Percentiles rank a stretch among this genome's conserved stretches.
Evolutionary conservation across 495 filamentous ascomycete species (phyloP).

Genomic region (Zalerion maritima): DNA sequence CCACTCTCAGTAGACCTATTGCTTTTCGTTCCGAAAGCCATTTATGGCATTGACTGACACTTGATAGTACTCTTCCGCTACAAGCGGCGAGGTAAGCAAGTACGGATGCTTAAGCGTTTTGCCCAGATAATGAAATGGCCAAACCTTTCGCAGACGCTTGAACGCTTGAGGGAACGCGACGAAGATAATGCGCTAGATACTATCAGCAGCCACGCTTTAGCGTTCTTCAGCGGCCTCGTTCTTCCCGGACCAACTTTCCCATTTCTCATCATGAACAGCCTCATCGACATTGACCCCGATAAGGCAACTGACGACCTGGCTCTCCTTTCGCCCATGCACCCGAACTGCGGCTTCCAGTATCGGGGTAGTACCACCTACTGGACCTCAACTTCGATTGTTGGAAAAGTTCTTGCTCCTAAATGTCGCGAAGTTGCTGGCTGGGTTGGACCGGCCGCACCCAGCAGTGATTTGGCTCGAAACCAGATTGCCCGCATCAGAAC

Average conservation of each 20-base stretch:
- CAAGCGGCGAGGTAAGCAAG: constrained; percentile 44
- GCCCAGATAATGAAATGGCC: constrained; percentile 61
- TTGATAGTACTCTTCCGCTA: constrained; percentile 35
- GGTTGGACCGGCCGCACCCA: constrained; percentile 52
- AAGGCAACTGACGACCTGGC: constrained; percentile 41
- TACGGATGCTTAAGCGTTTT: constrained; percentile 48
- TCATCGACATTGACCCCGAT: constrained; percentile 56
- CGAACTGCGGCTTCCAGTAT: constrained; percentile 58
- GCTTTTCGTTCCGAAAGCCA: neutral
- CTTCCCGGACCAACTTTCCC: constrained; percentile 54
- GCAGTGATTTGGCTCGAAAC: constrained; percentile 41
- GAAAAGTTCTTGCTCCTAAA: constrained; percentile 63
- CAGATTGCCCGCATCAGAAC: constrained; percentile 50
- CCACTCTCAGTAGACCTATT: too few relatives aligned
- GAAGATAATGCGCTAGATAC: constrained; percentile 38
- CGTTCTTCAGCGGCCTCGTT: constrained; percentile 56
- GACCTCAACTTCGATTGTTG: constrained; percentile 51
- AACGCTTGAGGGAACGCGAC: constrained; percentile 41
- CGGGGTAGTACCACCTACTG: constrained; percentile 54
- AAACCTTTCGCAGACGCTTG: constrained; percentile 46
- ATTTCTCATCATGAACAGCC: constrained; percentile 57
- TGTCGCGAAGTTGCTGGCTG: constrained; percentile 54
- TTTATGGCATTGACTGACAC: constrained; percentile 7
- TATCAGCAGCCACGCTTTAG: constrained; percentile 50
- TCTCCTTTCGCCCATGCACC: constrained; percentile 44